Evolutionary conservation across 495 filamentous ascomycete species (phyloP).

Genomic region (Xylaria nigripes): DNA sequence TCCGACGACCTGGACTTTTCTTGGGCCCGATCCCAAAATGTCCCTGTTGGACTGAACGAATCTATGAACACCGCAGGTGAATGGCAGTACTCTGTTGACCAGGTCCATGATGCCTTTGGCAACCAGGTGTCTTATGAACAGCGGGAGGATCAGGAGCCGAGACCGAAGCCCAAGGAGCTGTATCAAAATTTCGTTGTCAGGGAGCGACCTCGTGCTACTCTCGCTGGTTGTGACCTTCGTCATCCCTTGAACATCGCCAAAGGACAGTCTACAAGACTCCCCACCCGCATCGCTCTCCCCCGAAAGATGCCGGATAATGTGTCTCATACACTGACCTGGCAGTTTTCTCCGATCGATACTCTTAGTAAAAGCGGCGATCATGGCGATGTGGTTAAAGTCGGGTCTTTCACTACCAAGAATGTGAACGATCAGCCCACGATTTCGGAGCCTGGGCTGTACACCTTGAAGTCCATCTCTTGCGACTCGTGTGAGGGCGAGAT

Average conservation of each 20-base stretch:
- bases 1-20: constrained; percentile 57
- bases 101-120: constrained; percentile 82
- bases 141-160: constrained; percentile 54
- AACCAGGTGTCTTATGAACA: constrained; percentile 77
- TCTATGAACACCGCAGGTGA: constrained; percentile 65
- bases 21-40: constrained; percentile 69
- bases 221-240: constrained; percentile 66
- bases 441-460: constrained; percentile 75
- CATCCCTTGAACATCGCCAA: constrained; percentile 74
- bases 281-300: constrained; percentile 58
- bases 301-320: constrained; percentile 48
- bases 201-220: constrained; percentile 66
- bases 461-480: constrained; percentile 65
- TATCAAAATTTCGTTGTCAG: constrained; percentile 77
- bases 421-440: constrained; percentile 47
- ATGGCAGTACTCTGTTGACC: constrained; percentile 86
- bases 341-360: constrained; percentile 60
- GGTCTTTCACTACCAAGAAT: constrained; percentile 45
- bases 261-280: constrained; percentile 59
- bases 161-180: constrained; percentile 51
- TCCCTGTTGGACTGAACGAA: constrained; percentile 78
- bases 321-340: constrained; percentile 54
- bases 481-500: constrained; percentile 80
- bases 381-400: constrained; percentile 42
- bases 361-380: constrained; percentile 58